Base-by-base conservation (phyloP, 1,284 basidiomycete species). In the Ustilago lituana region DNA sequence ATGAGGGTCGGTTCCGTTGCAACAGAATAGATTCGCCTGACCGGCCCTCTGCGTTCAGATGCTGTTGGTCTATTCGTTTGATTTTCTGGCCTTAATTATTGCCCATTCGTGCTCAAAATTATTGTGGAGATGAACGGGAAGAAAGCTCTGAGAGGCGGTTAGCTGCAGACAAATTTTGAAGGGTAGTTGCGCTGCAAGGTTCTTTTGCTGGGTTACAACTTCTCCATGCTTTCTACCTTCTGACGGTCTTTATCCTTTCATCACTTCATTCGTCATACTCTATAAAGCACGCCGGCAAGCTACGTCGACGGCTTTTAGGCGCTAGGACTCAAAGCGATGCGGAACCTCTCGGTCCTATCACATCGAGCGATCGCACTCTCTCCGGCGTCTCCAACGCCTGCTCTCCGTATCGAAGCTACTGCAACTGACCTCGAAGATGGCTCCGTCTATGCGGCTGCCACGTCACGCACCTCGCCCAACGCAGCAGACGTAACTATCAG, bases 401-500 rank as follows among this genome's bases (percentile, higher is more conserved):
- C 37, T 0, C 22, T 36, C 20, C 51, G 49, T 14, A 62, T 71
- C 31, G 58, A 71, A 39, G 68, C 63, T 2, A 66, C 68, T 4
- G 49, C 55, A 1, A 46, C 38, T 40, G 56, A 62, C 24, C 55
- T 65, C 22, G 68, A 71, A 23, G 59, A 71, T 44, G 59, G 48
- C 31, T 55, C 55, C 10, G 19, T 71, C 39, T 71, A 62, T 32
- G 68, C 68, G n/a, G 48, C 63, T 27, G 58, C 63, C n/a, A 61
- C 54, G 9, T 65, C 58, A 4, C 53, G 59, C 43, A 44, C 55
- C 9, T 62, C 63, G 15, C 36, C 68, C 7, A 36, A 37, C 4
- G 50, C 63, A 26, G 29, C 49, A 24, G 59, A 71, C 12, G 68
- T 66, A 10, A 63, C 51, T 1, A 19, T 71, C 20, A 52, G 24